Percentiles rank a stretch among this genome's conserved stretches.
phyloP scores from a whole-genome alignment of 768 basidiomycete species.

The Suillus weaverae region DNA sequence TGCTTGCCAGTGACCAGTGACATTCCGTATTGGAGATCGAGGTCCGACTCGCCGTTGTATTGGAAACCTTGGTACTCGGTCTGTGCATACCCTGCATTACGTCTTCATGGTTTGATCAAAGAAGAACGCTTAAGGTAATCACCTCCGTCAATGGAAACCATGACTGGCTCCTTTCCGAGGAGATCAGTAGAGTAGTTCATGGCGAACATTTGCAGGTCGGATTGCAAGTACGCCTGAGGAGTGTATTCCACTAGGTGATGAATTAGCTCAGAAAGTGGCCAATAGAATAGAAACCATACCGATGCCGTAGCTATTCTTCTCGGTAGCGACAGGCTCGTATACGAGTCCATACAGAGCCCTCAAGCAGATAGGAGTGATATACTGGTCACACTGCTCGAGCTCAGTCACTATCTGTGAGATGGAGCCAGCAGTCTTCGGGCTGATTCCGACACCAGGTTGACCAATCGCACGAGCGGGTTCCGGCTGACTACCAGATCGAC shows the following conservation, averaged over 20 bases:
- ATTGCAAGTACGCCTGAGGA: slow-evolving; percentile 29
- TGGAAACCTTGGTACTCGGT: slow-evolving; percentile 38
- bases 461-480: slow-evolving; percentile 18
- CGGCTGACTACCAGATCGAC: slow-evolving; percentile 13
- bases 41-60: slow-evolving; percentile 54
- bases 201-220: slow-evolving; percentile 37
- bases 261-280: neutral
- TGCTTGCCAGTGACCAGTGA: slow-evolving; percentile 42
- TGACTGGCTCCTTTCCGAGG: slow-evolving; percentile 24
- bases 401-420: slow-evolving; percentile 14
- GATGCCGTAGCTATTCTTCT: slow-evolving; percentile 35
- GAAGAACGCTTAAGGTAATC: neutral
- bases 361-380: slow-evolving; percentile 34
- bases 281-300: slow-evolving; percentile 17
- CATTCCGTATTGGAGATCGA: slow-evolving; percentile 60
- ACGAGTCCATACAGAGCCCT: slow-evolving; percentile 24
- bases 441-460: slow-evolving; percentile 14
- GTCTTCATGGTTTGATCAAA: slow-evolving; percentile 7
- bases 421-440: slow-evolving; percentile 18
- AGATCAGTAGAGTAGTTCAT: slow-evolving; percentile 23
- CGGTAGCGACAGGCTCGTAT: slow-evolving; percentile 24
- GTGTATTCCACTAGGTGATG: slow-evolving; percentile 34
- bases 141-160: slow-evolving; percentile 40
- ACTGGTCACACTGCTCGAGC: slow-evolving; percentile 23
- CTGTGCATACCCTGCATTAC: slow-evolving; percentile 25